phyloP scores from a whole-genome alignment of 176 grass and related monocot genomes.

The Hordeum marinum region DNA sequence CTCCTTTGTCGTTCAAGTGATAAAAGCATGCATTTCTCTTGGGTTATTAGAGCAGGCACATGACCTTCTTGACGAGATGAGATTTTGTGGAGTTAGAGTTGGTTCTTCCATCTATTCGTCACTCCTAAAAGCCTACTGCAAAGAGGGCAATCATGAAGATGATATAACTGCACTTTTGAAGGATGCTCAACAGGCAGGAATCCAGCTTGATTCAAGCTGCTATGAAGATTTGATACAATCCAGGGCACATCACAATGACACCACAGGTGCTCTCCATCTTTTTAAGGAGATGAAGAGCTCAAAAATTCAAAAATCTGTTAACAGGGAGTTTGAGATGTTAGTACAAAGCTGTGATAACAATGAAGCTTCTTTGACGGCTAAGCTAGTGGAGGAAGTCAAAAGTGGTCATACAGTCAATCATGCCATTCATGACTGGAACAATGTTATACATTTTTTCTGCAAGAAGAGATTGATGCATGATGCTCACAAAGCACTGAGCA shows the following conservation, averaged over 20 bases:
- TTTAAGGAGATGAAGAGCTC: slow-evolving; percentile 64
- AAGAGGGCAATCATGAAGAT: slow-evolving; percentile 51
- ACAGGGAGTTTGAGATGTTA: slow-evolving; percentile 47
- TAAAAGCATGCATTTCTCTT: slow-evolving; percentile 76
- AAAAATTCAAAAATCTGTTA: slow-evolving; percentile 46
- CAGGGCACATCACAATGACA: slow-evolving; percentile 43
- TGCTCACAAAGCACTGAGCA: slow-evolving; percentile 82
- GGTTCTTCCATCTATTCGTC: slow-evolving; percentile 73
- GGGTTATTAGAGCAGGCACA: slow-evolving; percentile 82
- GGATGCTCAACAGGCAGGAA: slow-evolving; percentile 67
- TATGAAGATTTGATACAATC: slow-evolving; percentile 70
- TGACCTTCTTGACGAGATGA: slow-evolving; percentile 93
- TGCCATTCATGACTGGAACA: slow-evolving; percentile 88
- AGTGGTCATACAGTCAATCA: slow-evolving; percentile 44
- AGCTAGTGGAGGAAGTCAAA: slow-evolving; percentile 78
- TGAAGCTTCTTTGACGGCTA: slow-evolving; percentile 58
- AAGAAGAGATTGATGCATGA: slow-evolving; percentile 86
- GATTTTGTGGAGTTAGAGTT: slow-evolving; percentile 74
- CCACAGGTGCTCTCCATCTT: slow-evolving; percentile 46
- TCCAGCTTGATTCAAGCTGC: slow-evolving; percentile 68
- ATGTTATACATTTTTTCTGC: slow-evolving; percentile 92
- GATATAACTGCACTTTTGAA: slow-evolving; percentile 59
- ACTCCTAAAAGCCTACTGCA: slow-evolving; percentile 79
- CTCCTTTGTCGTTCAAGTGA: slow-evolving; percentile 80
- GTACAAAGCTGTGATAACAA: slow-evolving; percentile 10